phyloP scores from a whole-genome alignment of 1,139 yeast genomes.

The Candida sanyaensis region DNA sequence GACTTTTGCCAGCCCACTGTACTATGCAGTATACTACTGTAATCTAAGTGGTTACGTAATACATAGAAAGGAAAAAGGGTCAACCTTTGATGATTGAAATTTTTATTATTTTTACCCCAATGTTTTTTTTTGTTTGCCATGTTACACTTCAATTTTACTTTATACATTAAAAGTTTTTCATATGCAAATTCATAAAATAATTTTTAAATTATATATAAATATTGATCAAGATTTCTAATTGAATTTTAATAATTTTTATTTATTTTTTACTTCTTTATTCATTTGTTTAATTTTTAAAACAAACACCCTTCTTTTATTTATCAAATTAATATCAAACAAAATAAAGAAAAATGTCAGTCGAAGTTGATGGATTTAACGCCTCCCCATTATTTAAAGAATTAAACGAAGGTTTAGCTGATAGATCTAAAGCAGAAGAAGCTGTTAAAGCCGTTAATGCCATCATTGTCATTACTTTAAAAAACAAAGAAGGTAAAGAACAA shows the following conservation, averaged over 20 bases:
- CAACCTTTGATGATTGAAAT: too few species aligned
- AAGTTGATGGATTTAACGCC: conserved; percentile 52
- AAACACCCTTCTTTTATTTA: not conserved
- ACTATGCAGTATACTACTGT: too few species aligned
- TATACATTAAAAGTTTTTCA: too few species aligned
- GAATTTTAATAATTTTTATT: too few species aligned
- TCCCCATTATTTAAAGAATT: conserved; percentile 47
- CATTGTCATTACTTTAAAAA: conserved; percentile 69
- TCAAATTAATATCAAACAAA: conserved; percentile 1
- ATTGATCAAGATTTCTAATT: not conserved
- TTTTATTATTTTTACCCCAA: too few species aligned
- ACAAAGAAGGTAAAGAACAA: conserved; percentile 63
- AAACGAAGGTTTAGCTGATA: conserved; percentile 42
- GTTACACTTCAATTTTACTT: too few species aligned
- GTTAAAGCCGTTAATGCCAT: conserved; percentile 58
- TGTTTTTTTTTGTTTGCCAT: not conserved
- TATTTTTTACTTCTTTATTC: too few species aligned
- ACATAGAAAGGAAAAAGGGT: too few species aligned
- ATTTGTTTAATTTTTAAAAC: too few species aligned
- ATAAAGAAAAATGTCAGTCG: conserved; percentile 42
- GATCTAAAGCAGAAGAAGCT: conserved; percentile 42
- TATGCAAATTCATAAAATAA: not conserved
- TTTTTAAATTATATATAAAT: not conserved
- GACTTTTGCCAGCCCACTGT: too few species aligned
- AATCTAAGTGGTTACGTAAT: too few species aligned